Percentiles rank a stretch among this genome's conserved stretches.
These are phyloP conservation scores for Colletotrichum kahawae DNA, from an alignment of 2,329 filamentous ascomycete species.

Conservation along the genomic window DNA sequence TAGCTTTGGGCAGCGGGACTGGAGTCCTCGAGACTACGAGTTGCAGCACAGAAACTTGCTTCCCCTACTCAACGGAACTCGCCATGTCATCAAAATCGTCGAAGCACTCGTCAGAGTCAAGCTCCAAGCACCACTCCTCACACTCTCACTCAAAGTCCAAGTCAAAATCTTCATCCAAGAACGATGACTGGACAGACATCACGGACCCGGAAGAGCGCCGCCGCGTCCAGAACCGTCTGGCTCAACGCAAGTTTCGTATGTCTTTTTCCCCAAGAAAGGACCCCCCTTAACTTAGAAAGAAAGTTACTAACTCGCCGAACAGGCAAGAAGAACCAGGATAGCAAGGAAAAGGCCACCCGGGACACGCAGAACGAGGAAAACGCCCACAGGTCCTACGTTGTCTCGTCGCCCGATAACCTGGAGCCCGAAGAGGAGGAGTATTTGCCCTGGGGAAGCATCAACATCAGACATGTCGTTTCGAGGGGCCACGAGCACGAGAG, in stretches of 20 bases:
- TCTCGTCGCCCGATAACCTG: constrained; percentile 63
- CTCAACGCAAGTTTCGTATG: constrained; percentile 78
- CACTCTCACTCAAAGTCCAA: constrained; percentile 47
- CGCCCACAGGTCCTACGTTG: constrained; percentile 68
- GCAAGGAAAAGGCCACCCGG: constrained; percentile 69
- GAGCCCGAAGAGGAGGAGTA: constrained; percentile 59
- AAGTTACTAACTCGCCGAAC: neutral
- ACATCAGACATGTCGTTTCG: constrained; percentile 59
- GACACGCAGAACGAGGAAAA: constrained; percentile 67
- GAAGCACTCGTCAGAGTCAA: constrained; percentile 25
- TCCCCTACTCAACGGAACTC: neutral
- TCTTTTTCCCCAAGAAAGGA: constrained; percentile 14
- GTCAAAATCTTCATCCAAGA: constrained; percentile 42
- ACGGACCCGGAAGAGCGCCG: constrained; percentile 74
- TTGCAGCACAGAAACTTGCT: neutral
- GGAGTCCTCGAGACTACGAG: neutral
- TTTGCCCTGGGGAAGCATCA: constrained; percentile 75
- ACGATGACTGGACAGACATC: constrained; percentile 72
- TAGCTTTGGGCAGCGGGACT: neutral
- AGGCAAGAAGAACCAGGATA: constrained; percentile 75
- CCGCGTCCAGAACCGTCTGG: constrained; percentile 77
- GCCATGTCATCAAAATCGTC: constrained; percentile 36
- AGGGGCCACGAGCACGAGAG: constrained; percentile 56
- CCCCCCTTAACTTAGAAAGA: neutral
- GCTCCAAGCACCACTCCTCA: constrained; percentile 32